Evolutionary conservation across 2,329 filamentous ascomycete species (phyloP).

Genomic region (Raffaelea arxii): DNA sequence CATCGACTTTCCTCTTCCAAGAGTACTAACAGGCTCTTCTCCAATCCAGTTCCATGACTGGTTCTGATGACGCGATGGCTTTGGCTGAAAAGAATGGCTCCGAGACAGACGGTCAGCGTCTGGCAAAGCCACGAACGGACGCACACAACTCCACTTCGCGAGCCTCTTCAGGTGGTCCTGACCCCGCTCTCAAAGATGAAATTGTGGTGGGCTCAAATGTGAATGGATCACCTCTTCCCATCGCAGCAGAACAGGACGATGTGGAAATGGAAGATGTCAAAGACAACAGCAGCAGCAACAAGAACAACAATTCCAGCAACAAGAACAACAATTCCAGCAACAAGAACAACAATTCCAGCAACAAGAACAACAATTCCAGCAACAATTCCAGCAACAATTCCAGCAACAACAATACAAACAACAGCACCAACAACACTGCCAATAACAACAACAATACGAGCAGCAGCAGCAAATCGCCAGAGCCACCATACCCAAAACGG

Average conservation of each 20-base stretch:
- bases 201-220: slow-evolving; percentile 39
- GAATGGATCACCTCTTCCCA: slow-evolving; percentile 25
- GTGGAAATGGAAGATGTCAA: slow-evolving; percentile 32
- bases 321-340: too few relatives aligned
- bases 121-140: slow-evolving; percentile 24
- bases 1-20: too few relatives aligned
- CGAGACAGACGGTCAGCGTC: slow-evolving; percentile 17
- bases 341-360: too few relatives aligned
- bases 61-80: slow-evolving; percentile 4
- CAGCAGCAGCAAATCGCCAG: slow-evolving; percentile 21
- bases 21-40: too few relatives aligned
- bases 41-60: not conserved
- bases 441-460: too few relatives aligned
- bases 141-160: not conserved
- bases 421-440: too few relatives aligned
- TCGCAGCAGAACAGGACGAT: slow-evolving; percentile 30
- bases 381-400: too few relatives aligned
- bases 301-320: too few relatives aligned
- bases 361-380: too few relatives aligned
- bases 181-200: slow-evolving; percentile 38
- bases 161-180: too few relatives aligned
- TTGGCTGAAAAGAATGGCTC: slow-evolving; percentile 4
- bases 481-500: slow-evolving; percentile 41
- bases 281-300: too few relatives aligned
- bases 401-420: too few relatives aligned